A percentile compares a stretch with the other conserved stretches of the same genome.
These are phyloP conservation scores for Apocynum venetum DNA, from an alignment of 257 asterid genomes.

Conservation along the genomic window DNA sequence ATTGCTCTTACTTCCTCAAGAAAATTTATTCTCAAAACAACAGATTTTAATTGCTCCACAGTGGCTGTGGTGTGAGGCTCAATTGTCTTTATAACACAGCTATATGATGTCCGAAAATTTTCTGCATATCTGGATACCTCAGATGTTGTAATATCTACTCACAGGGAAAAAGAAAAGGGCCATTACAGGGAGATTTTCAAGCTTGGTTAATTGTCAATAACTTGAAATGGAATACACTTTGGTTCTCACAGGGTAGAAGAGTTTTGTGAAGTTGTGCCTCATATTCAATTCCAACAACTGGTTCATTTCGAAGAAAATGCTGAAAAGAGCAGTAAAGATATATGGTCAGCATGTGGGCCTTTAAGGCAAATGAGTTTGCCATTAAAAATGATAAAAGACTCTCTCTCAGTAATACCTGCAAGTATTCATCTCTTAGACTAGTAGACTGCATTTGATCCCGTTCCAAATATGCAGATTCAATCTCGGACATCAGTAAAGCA, in stretches of 20 bases:
- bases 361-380: background rate
- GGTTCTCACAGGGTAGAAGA: constrained; percentile 75
- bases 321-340: constrained; percentile 32
- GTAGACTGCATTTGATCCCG: constrained; percentile 92
- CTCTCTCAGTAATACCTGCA: constrained; percentile 45
- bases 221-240: constrained; percentile 2
- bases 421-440: constrained; percentile 78
- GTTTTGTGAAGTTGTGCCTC: constrained; percentile 94
- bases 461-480: constrained; percentile 90
- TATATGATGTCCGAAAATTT: constrained; percentile 58
- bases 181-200: constrained; percentile 9
- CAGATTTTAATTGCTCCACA: constrained; percentile 61
- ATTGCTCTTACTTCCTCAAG: constrained; percentile 55
- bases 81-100: constrained; percentile 85
- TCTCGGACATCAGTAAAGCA: constrained; percentile 79
- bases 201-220: background rate
- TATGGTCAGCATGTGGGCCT: constrained; percentile 17
- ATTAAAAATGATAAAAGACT: background rate
- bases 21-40: constrained; percentile 61
- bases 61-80: constrained; percentile 80
- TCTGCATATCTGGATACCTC: constrained; percentile 83
- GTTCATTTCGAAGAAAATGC: constrained; percentile 93
- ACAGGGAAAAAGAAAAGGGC: constrained; percentile 18
- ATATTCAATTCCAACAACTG: constrained; percentile 86
- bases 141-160: constrained; percentile 63